Base-by-base conservation (phyloP, 805 yeast species). In the Metschnikowia dekortorum region DNA sequence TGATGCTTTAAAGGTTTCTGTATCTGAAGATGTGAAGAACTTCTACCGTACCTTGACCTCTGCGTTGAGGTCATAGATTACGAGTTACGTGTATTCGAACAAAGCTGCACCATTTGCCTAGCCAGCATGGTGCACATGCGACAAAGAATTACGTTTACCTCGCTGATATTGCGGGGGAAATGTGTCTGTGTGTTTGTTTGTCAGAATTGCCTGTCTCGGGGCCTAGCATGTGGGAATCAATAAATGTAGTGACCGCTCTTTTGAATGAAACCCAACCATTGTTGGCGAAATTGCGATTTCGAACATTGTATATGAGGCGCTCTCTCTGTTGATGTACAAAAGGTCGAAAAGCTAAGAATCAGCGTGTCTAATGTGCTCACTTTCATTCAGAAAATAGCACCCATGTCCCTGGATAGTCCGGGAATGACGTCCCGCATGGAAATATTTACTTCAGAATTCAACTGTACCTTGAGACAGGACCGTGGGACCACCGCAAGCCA, bases 1-100 rank as follows among this genome's bases (percentile, higher is more conserved):
- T 64, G 74, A 81, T 48, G 78, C 76, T 33, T 61, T 64, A 1
- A 83, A 80, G 61, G 88, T 94, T 13, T 74, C 67, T 61, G 87
- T 92, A 0, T 89, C 90, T 67, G 74, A 75, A 1, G 80, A 75
- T 55, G 99, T 94, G 2, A 73, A 75, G 16, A 73, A 76, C 9
- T 94, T 92, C 60, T 94, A 94, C 63, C 55, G 69, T 10, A 67
- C 76, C 0, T 67, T 86, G 48, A 41, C 47, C 8, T 32, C 41
- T 36, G 46, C 40, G 6, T 11, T 18, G 35, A 10, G 31, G 22
- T 26, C 33, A 28, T 9, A 39, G 31, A 18, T 28, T 10, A n/a
- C 29, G n/a, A 4, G 10, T 14, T 30, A 29, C 35, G 16, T 33
- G 16, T 33, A 33, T n/a, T 10, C 22, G 22, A 22, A 4, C 22